Percentiles rank a stretch among this genome's conserved stretches.
Conservation (phyloP, 2,329 filamentous ascomycete species). For the Venturia asperata region DNA sequence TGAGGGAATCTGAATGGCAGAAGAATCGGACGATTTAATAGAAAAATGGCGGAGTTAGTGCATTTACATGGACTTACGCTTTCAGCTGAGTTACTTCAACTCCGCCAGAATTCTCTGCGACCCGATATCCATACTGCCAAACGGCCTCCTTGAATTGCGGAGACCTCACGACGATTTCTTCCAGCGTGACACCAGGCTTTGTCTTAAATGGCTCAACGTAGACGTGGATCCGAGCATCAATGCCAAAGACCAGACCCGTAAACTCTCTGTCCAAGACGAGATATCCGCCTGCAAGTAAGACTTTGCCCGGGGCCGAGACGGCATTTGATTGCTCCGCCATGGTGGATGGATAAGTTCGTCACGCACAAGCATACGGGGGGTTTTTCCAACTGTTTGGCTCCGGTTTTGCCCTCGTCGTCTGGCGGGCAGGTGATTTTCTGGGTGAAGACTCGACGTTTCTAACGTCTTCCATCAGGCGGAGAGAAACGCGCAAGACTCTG, state of each 20-base stretch:
- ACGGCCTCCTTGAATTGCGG: constrained; percentile 83
- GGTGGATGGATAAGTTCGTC: neutral
- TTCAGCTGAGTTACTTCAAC: constrained; percentile 66
- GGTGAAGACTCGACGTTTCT: neutral
- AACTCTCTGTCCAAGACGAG: constrained; percentile 84
- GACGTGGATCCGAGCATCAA: constrained; percentile 58
- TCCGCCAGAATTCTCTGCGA: constrained; percentile 53
- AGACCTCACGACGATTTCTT: constrained; percentile 77
- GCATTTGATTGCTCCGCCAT: constrained; percentile 24
- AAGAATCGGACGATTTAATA: neutral
- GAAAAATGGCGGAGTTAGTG: neutral
- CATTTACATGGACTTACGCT: constrained; percentile 52
- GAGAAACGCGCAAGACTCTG: constrained; percentile 2
- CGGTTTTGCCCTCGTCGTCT: neutral
- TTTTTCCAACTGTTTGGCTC: neutral
- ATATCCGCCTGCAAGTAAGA: constrained; percentile 89
- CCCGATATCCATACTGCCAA: constrained; percentile 79
- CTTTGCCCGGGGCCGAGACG: constrained; percentile 91
- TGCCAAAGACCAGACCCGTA: constrained; percentile 63
- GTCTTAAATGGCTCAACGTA: constrained; percentile 50
- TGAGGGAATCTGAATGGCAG: neutral
- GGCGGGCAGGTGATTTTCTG: neutral
- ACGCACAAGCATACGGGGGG: neutral
- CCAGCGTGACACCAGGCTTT: constrained; percentile 53
- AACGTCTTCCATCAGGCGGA: neutral